Conservation (phyloP, 106 monocot genomes). For the Allium sativum region DNA sequence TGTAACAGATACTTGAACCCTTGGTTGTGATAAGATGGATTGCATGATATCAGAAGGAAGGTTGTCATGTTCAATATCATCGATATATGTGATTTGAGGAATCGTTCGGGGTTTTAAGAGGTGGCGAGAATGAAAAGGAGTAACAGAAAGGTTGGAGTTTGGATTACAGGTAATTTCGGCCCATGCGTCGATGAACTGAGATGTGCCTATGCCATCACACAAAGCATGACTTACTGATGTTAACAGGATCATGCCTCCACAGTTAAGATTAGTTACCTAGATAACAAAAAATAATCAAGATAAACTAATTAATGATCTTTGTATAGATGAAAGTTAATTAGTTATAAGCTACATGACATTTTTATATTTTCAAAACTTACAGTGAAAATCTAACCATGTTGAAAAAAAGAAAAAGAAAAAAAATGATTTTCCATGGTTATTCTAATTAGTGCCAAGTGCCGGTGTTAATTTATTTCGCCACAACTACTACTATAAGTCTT, state of each 20-base stretch:
- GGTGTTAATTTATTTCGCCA: no score
- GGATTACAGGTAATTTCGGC: conserved; percentile 27
- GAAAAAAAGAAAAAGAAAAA: no score
- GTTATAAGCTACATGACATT: no score
- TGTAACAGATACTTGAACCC: conserved; percentile 49
- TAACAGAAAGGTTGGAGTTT: conserved; percentile 3
- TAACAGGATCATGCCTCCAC: conserved; percentile 87
- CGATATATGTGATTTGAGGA: conserved; percentile 16
- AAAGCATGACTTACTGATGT: conserved; percentile 60
- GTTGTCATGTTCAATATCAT: conserved; percentile 29
- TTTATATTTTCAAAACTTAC: no score
- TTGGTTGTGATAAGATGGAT: conserved; percentile 37
- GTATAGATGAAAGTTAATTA: no score
- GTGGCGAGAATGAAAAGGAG: conserved; percentile 49
- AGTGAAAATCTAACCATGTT: no score
- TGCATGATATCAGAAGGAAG: conserved; percentile 13
- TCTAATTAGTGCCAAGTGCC: no score
- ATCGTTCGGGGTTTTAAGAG: conserved; percentile 42
- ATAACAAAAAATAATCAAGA: neutral
- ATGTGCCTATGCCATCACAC: conserved; percentile 61
- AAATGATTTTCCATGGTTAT: no score
- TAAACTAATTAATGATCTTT: no score
- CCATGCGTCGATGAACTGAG: conserved; percentile 80
- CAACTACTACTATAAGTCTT: no score
- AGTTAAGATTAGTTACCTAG: conserved; percentile 64